Conservation (phyloP, 768 basidiomycete species). For the Sistotremastrum suecicum region DNA sequence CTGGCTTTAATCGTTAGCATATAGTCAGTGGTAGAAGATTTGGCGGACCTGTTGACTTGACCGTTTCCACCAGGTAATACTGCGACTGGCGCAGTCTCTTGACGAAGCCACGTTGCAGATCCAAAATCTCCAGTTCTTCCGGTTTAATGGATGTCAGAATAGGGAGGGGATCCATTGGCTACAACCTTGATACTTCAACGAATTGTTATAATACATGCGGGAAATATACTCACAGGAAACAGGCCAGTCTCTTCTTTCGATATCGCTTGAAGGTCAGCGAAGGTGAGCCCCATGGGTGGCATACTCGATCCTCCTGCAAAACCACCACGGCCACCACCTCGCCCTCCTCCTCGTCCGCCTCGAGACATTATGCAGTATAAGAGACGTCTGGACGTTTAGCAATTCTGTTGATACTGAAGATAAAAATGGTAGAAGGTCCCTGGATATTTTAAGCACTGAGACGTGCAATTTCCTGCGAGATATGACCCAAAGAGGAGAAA, state of each 20-base stretch:
- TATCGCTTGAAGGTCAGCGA: conserved; percentile 64
- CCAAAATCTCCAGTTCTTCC: conserved; percentile 51
- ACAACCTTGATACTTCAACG: conserved; percentile 8
- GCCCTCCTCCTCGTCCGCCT: conserved; percentile 29
- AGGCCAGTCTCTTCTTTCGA: conserved; percentile 63
- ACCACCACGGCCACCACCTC: conserved; percentile 33
- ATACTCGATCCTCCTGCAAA: conserved; percentile 22
- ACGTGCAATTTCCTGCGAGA: not conserved
- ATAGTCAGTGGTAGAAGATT: not conserved
- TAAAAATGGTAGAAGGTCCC: not conserved
- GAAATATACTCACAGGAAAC: conserved; percentile 55
- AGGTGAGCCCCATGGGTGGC: conserved; percentile 70
- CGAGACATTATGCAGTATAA: conserved; percentile 29
- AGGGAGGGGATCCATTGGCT: conserved; percentile 55
- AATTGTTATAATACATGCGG: conserved; percentile 1
- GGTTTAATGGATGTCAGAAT: conserved; percentile 50
- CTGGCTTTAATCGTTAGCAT: conserved; percentile 21
- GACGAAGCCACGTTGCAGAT: conserved; percentile 54
- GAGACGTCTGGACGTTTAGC: not conserved
- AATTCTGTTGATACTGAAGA: not conserved
- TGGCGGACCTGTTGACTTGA: conserved; percentile 42
- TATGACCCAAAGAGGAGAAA: not conserved
- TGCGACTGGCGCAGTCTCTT: conserved; percentile 50
- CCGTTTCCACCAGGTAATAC: conserved; percentile 62
- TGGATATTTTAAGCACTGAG: no score